phyloP scores from a whole-genome alignment of 1,284 basidiomycete species.

The Apiotrichum montevideense region DNA sequence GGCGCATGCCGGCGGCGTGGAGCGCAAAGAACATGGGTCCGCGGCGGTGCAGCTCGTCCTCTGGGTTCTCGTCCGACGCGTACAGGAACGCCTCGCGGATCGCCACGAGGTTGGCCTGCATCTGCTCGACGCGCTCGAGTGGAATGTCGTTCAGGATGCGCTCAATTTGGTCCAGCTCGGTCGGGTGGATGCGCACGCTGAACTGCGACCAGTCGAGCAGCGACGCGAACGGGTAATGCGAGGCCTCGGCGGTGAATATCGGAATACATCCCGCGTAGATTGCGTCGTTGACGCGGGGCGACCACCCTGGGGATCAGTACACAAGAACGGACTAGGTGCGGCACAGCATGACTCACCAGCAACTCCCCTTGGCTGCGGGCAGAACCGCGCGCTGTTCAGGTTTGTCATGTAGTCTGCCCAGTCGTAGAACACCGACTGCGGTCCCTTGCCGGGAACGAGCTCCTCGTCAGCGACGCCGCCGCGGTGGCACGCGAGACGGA shows the following conservation, averaged over 20 bases:
- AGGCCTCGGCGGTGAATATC: conserved; percentile 47
- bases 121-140: conserved; percentile 39
- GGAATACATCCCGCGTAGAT: conserved; percentile 51
- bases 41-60: conserved; percentile 38
- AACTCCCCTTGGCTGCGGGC: conserved; percentile 47
- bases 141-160: conserved; percentile 45
- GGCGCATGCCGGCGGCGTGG: conserved; percentile 45
- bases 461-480: conserved; percentile 37
- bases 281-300: conserved; percentile 49
- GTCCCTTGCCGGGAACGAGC: conserved; percentile 36
- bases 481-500: conserved; percentile 40
- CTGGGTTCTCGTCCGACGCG: conserved; percentile 38
- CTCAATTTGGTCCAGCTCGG: conserved; percentile 47
- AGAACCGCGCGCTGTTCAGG: conserved; percentile 46
- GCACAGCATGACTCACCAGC: conserved; percentile 28
- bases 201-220: conserved; percentile 49
- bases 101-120: conserved; percentile 48
- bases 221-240: conserved; percentile 48
- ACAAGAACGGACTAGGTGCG: background rate
- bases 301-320: conserved; percentile 36
- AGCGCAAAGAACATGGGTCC: conserved; percentile 49
- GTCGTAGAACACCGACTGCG: conserved; percentile 32
- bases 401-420: conserved; percentile 47
- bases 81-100: conserved; percentile 50
- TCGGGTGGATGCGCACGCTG: conserved; percentile 46